Conservation (phyloP, 2,329 filamentous ascomycete species). For the Thelonectria blattea region DNA sequence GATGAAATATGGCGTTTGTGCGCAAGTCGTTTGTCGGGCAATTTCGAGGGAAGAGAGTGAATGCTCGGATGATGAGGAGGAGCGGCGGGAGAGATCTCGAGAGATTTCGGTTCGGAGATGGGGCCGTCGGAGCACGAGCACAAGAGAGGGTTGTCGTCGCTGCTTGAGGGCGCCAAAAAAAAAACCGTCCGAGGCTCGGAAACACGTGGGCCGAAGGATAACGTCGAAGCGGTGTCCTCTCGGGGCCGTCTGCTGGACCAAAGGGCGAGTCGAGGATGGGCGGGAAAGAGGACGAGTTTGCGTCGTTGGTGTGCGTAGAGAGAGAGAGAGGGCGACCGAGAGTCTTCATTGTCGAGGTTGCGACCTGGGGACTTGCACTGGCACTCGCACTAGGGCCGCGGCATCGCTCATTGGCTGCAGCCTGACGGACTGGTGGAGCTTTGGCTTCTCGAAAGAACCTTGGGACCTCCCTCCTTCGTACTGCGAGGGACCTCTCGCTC, state of each 20-base stretch:
- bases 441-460: not conserved
- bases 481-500: conserved; percentile 25
- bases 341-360: conserved; percentile 24
- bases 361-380: conserved; percentile 29
- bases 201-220: not conserved
- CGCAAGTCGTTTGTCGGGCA: not conserved
- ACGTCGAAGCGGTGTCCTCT: not conserved
- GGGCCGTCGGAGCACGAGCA: not conserved
- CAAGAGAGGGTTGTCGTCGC: not conserved
- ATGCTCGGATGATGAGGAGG: not conserved
- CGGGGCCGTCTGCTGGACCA: not conserved
- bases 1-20: not conserved
- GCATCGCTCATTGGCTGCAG: conserved; percentile 27
- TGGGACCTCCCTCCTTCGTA: conserved; percentile 10
- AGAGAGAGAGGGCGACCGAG: conserved; percentile 4
- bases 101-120: not conserved
- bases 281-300: not conserved
- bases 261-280: not conserved
- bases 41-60: not conserved
- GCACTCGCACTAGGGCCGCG: not conserved
- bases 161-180: not conserved
- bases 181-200: not conserved
- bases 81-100: not conserved
- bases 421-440: not conserved
- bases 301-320: not conserved